Evolutionary conservation across 345 rosid genomes (phyloP), one percentile per base, ranked within the genome.

Genomic region (Lepidium sativum): DNA sequence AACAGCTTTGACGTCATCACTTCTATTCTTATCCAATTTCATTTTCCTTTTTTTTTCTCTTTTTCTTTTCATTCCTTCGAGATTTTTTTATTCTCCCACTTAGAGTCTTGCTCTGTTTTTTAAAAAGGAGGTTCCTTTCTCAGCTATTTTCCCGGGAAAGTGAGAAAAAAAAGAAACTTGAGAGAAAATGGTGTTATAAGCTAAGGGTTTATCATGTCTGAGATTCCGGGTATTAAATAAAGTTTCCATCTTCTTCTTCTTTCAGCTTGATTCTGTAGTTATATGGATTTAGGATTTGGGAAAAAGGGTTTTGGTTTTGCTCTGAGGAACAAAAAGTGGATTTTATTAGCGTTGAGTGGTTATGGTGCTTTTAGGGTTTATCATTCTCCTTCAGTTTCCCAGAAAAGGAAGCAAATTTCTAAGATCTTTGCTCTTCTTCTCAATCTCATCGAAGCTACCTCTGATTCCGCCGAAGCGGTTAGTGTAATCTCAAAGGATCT

Each of bases 331-430:
- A 92, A 80, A 54, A 84, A 77, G 25, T 82, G 82, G 91, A 70
- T 84, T 69, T 54, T 82, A 44, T 52, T 78, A 27, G 84, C 83
- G 12, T 34, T 74, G 20, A 75, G 80, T 71, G 64, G 77, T 39
- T 92, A 83, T 68, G 84, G 82, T 11, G 77, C 79, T 18, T 84
- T 81, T 54, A 86, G 75, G 83, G 77, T 80, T 77, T 89, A 85
- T 77, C 71, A 80, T 53, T 78, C 70, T 20, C 87, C 96, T n/a
- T 75, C 78, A 0, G 6, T 88, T 12, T 54, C 78, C 60, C 77
- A 47, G 32, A 88, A 71, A 79, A 73, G 89, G 54, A 79, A 60
- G 48, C 77, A 70, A 77, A 27, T 84, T 39, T 72, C 67, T n/a
- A 85, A 76, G 78, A 71, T 86, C 14, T 65, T 84, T 7, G 60